Evolutionary conservation across 2,329 filamentous ascomycete genomes (phyloP), one percentile per base, ranked within the genome.

Genomic region (Penicillium sp.): DNA sequence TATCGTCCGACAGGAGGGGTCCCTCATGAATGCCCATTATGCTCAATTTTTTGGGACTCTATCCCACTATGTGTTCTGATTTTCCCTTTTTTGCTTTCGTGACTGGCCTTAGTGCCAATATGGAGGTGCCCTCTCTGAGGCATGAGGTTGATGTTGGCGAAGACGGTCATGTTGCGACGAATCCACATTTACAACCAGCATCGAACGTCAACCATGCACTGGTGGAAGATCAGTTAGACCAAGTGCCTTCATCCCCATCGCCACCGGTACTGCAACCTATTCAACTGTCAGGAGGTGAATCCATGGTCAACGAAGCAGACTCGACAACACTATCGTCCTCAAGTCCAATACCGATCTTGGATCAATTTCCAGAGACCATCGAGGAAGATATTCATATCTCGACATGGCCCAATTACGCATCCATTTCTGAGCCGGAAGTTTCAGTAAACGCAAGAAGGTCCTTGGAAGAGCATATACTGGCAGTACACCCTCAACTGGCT

Each of bases 241-340:
- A 44, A 20, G 18, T 47, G 4, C 35, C 16, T 16, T 44, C 44
- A 11, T 53, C 51, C n/a, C 54, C 51, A 18, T 56, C 48, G 2
- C 54, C 51, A 4, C 48, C 54, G 10, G 10, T 27, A 11, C 46
- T 56, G 25, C 40, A 46, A 24, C 42, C 50, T 13, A 10, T 44
- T 2, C 40, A 33, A 6, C 4, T 25, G 11, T 8, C 20, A 11
- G 42, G 41, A 2, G 4, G 18, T 16, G 39, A 45, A 9, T 14
- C 18, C 13, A 8, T 8, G 11, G n/a, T 40, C 33, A 24, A n/a
- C 7, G n/a, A 35, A 18, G 44, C 33, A 14, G 36, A 48, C 4
- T 6, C 25, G 5, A 35, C 27, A 5, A 10, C 9, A 10, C 30
- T 47, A 10, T 9, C 27, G 11, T 10, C 43, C 5, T 30, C n/a